Evolutionary conservation across 2,329 filamentous ascomycete genomes (phyloP).

Genomic region (Coleophoma cylindrospora): DNA sequence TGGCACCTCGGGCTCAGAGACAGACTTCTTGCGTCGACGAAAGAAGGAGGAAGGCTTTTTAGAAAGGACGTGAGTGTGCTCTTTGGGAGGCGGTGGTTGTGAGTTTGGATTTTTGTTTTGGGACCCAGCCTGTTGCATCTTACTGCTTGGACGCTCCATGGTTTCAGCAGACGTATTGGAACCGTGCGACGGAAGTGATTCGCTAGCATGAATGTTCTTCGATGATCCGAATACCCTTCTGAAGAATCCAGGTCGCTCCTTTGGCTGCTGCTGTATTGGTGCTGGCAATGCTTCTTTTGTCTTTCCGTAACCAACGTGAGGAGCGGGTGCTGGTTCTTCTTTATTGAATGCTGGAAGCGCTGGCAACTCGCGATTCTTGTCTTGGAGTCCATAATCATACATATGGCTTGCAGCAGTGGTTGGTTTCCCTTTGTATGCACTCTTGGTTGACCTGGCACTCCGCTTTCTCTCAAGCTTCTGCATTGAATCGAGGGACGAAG

Average conservation of each 20-base stretch:
- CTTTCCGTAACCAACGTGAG: conserved; percentile 46
- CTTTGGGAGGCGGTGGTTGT: conserved; percentile 20
- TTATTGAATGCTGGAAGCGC: conserved; percentile 31
- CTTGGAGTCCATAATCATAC: conserved; percentile 25
- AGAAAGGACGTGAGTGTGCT: conserved; percentile 45
- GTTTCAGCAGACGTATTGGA: conserved; percentile 33
- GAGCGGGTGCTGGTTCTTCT: conserved; percentile 46
- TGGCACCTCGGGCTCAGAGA: conserved; percentile 61
- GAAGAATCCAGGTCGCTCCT: conserved; percentile 84
- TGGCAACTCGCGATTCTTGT: conserved; percentile 20
- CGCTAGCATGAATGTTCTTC: conserved; percentile 39
- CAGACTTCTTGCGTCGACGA: conserved; percentile 84
- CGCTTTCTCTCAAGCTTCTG: conserved; percentile 47
- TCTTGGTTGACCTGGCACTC: conserved; percentile 51
- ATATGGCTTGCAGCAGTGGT: conserved; percentile 26
- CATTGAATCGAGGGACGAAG: conserved; percentile 13
- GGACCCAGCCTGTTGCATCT: conserved; percentile 36
- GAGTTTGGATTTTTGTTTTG: conserved; percentile 37
- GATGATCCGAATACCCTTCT: conserved; percentile 78
- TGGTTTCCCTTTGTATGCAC: conserved; percentile 29
- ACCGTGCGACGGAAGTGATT: conserved; percentile 23
- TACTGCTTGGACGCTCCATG: conserved; percentile 31
- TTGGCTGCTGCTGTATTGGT: conserved; percentile 39
- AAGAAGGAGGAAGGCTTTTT: conserved; percentile 97
- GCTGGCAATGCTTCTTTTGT: conserved; percentile 31